Base-by-base conservation (phyloP, 495 filamentous ascomycete genomes). In the Aspergillus avenaceus region DNA sequence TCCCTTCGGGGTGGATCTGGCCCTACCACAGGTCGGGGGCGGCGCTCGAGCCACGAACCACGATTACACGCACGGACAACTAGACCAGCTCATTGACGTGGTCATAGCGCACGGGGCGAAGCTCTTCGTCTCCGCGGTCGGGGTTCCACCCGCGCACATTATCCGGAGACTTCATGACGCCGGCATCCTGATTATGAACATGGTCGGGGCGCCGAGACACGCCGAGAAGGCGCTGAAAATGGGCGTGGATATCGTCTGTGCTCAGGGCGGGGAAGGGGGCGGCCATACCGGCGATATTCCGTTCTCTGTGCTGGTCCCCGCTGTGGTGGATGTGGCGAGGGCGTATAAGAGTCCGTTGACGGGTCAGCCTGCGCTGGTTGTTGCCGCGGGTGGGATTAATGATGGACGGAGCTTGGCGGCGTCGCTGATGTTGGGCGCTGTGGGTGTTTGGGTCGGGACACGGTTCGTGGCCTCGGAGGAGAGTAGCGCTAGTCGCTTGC, bases 131-230 rank as follows among this genome's bases (percentile, higher is more conserved):
- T 80, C 72, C 32, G 90, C 90, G 0, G 88, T 96, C 0, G 90
- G 90, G 13, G 84, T 95, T 2, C 90, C 90, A 11, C 88, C 89
- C 0, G 69, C 71, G 44, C 67, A 63, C 34, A 78, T 87, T 3
- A 81, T 96, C 25, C 80, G 87, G 59, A 63, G 78, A 29, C 71
- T 96, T 18, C 90, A 96, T 58, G 74, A 73, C 8, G 85, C 82
- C 0, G 87, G 86, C 1, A 84, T 96, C 25, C 61, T 92, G 40
- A 74, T 95, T 19, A 95, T 95, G 90, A 96, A 95, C 63, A 96
- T 96, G 90, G 90, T 95, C n/a, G 90, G 90, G 0, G 82, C 85
- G 42, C 90, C 90, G n/a, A 86, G 83, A 58, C 90, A 96, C 64
- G 90, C 90, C 0, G 77, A 80, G 58, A 93, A 95, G 73, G 90